A percentile compares a stretch with the other conserved stretches of the same genome.
These are phyloP conservation scores for Tulasnella sp. DNA, from an alignment of 768 basidiomycete species.

Conservation along the genomic window DNA sequence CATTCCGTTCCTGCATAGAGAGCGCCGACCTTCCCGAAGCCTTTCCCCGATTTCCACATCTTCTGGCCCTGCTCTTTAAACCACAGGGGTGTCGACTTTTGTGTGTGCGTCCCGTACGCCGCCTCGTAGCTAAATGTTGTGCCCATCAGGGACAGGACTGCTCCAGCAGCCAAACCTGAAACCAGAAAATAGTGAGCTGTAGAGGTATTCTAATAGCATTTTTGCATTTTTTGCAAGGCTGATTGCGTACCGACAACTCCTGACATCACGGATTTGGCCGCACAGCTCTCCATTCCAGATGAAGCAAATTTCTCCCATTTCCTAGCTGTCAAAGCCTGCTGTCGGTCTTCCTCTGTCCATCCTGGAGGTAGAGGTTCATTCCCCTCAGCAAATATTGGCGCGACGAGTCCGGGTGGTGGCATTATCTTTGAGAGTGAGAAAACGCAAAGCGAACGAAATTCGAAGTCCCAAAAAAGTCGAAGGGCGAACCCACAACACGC, in stretches of 20 bases:
- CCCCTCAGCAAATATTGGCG: slow-evolving; percentile 73
- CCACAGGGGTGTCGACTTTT: slow-evolving; percentile 70
- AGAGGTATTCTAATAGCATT: background rate
- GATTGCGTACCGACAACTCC: slow-evolving; percentile 68
- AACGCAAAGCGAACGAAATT: too few species aligned
- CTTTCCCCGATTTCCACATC: slow-evolving; percentile 83
- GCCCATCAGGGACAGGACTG: slow-evolving; percentile 94
- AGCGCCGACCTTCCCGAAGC: slow-evolving; percentile 89
- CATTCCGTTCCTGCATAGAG: slow-evolving; percentile 94
- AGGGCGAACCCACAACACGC: too few species aligned
- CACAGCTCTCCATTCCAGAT: slow-evolving; percentile 76
- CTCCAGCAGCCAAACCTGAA: slow-evolving; percentile 81
- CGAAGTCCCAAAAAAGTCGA: too few species aligned
- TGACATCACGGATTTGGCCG: slow-evolving; percentile 66
- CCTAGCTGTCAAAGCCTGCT: slow-evolving; percentile 51
- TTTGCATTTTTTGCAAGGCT: slow-evolving; percentile 11
- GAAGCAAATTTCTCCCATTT: slow-evolving; percentile 65
- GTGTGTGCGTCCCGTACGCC: slow-evolving; percentile 43
- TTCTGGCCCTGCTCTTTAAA: slow-evolving; percentile 91
- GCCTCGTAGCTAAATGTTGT: slow-evolving; percentile 93
- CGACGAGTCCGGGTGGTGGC: slow-evolving; percentile 26
- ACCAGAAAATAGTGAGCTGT: background rate
- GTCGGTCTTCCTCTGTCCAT: slow-evolving; percentile 66
- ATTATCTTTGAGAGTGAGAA: background rate
- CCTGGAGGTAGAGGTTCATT: slow-evolving; percentile 84